Evolutionary conservation across 139 green algal genomes (phyloP).

Genomic region (Yamagishiella unicocca): DNA sequence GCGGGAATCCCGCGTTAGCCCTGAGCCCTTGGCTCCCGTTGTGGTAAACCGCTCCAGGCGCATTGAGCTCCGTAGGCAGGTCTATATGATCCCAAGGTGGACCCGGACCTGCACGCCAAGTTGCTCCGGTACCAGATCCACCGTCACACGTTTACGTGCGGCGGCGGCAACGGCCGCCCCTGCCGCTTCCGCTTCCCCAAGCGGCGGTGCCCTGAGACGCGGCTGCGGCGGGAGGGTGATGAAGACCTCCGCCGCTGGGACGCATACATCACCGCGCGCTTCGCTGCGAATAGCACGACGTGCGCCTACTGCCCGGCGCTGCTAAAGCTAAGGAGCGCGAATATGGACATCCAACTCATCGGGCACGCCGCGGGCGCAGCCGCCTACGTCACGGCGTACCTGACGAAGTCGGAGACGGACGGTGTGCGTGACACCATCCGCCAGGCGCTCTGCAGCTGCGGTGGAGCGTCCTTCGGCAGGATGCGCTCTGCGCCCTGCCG

Average conservation of each 20-base stretch:
- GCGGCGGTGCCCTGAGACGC: neutral
- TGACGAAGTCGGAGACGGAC: constrained; percentile 20
- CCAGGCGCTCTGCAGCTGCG: neutral
- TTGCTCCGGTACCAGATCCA: constrained; percentile 8
- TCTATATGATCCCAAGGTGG: neutral
- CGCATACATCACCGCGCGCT: neutral
- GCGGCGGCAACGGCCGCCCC: neutral
- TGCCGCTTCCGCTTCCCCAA: constrained; percentile 7
- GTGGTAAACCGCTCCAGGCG: no score
- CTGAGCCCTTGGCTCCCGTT: no score
- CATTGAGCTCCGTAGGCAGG: no score
- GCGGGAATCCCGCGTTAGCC: no score
- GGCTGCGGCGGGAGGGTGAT: constrained; percentile 4
- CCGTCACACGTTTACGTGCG: constrained; percentile 18
- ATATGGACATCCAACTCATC: constrained; percentile 28
- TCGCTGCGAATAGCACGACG: neutral
- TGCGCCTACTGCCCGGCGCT: neutral
- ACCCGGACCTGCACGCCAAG: neutral
- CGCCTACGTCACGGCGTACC: constrained; percentile 16
- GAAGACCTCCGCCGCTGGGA: constrained; percentile 1
- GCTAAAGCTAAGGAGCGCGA: constrained; percentile 13
- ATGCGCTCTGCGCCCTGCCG: neutral
- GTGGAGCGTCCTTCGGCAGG: neutral
- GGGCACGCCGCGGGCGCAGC: neutral
- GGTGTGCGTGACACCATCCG: neutral